Evolutionary conservation across 306 rosid species (phyloP), one percentile per base, ranked within the genome.

Genomic region (Lathyrus tuberosus): DNA sequence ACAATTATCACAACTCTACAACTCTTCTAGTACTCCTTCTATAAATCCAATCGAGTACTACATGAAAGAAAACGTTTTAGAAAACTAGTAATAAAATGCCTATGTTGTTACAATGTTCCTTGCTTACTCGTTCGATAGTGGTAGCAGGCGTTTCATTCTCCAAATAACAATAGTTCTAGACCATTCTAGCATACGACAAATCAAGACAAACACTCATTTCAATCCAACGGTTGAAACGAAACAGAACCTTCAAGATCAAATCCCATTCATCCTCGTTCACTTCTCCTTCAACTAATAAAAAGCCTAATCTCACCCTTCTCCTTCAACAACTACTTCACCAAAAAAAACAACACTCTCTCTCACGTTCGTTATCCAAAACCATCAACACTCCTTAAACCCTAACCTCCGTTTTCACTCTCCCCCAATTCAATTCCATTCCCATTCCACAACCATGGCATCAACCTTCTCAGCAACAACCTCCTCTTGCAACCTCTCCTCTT

Each of bases 391-490:
- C 79, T 44, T 56, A 69, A 75, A 70, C 80, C 77, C 78, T 68
- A 69, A 5, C 63, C 3, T 2, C 48, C 4, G 17, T 16, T n/a
- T 37, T 11, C 4, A 28, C 8, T 11, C 28, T n/a, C 46, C 1
- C 28, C 1, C 35, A 30, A 31, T 54, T 53, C 57, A 10, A 46
- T 26, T 26, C 30, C 30, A 26, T 26, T 26, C 30, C 30, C 30
- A 26, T 26, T 26, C 30, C 30, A 26, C 28, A 77, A 44, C 65
- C 77, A 95, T 95, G 99, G 96, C 96, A 0, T 87, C 96, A 11
- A 70, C 97, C 8, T 88, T 88, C 66, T 80, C 94, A 17, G 84
- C 93, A 66, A 69, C 85, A 63, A 69, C 85, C 82, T 83, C 97
- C 38, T 85, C 48, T 33, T 88, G 79, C 49, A 85, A 49, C 62